A percentile compares a stretch with the other conserved stretches of the same genome.
Conservation (phyloP, 805 yeast species). For the Lipomyces anomalus region DNA sequence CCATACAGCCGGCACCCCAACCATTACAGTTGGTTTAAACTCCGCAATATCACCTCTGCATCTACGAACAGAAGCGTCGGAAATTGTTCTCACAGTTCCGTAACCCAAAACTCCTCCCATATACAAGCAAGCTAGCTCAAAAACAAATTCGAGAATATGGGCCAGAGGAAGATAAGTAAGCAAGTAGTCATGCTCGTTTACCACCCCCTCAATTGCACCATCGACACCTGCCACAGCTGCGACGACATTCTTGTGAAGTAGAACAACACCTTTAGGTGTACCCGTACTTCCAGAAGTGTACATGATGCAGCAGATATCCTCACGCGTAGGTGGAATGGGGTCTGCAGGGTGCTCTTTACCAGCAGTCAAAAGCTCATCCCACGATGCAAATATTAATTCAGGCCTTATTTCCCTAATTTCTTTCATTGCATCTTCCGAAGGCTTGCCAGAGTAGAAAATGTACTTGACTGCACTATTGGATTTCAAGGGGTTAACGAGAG, state of each 20-base stretch:
- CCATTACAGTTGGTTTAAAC: slow-evolving; percentile 89
- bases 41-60: slow-evolving; percentile 83
- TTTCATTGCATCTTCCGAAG: slow-evolving; percentile 44
- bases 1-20: slow-evolving; percentile 99
- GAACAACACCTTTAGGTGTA: slow-evolving; percentile 75
- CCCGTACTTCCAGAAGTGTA: slow-evolving; percentile 87
- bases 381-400: slow-evolving; percentile 61
- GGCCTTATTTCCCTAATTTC: slow-evolving; percentile 65
- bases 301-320: slow-evolving; percentile 69
- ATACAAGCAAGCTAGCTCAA: slow-evolving; percentile 70
- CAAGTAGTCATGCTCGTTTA: slow-evolving; percentile 59
- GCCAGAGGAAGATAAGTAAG: slow-evolving; percentile 92
- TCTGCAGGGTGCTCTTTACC: slow-evolving; percentile 52
- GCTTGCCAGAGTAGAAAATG: slow-evolving; percentile 55
- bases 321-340: slow-evolving; percentile 46
- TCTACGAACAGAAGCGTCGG: slow-evolving; percentile 74
- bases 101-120: slow-evolving; percentile 93
- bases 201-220: slow-evolving; percentile 46
- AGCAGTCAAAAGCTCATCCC: slow-evolving; percentile 51
- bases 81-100: slow-evolving; percentile 85
- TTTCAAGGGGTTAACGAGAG: slow-evolving; percentile 67
- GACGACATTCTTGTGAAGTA: slow-evolving; percentile 60
- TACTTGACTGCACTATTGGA: slow-evolving; percentile 55
- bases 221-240: slow-evolving; percentile 85
- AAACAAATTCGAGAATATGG: slow-evolving; percentile 87